A percentile compares a stretch with the other conserved stretches of the same genome.
These are phyloP conservation scores for Curvularia sp. DNA, from an alignment of 2,329 filamentous ascomycete genomes.

Conservation along the genomic window DNA sequence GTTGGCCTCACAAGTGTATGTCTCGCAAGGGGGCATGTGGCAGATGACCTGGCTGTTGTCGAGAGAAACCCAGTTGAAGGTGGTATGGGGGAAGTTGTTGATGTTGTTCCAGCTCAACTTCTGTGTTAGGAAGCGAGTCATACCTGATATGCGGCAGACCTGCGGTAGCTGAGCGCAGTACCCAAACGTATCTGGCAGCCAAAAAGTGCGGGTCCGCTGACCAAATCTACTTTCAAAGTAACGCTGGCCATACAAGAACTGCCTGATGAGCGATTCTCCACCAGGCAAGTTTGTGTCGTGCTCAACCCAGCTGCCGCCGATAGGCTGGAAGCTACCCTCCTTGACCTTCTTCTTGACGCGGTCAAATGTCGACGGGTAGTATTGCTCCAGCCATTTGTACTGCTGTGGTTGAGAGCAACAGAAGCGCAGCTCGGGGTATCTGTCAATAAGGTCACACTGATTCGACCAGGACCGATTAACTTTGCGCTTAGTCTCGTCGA, in stretches of 20 bases:
- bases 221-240: slow-evolving; percentile 96
- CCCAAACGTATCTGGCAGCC: slow-evolving; percentile 97
- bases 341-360: slow-evolving; percentile 91
- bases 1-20: slow-evolving; percentile 91
- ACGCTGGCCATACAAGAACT: slow-evolving; percentile 94
- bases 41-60: slow-evolving; percentile 97
- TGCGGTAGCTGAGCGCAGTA: slow-evolving; percentile 96
- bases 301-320: slow-evolving; percentile 98
- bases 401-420: slow-evolving; percentile 94
- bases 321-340: slow-evolving; percentile 88
- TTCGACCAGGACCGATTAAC: slow-evolving; percentile 95
- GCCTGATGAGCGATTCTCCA: slow-evolving; percentile 89
- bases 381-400: slow-evolving; percentile 93
- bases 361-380: slow-evolving; percentile 88
- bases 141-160: slow-evolving; percentile 89
- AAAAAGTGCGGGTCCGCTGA: slow-evolving; percentile 87
- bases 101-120: slow-evolving; percentile 99
- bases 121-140: slow-evolving; percentile 96
- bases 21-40: slow-evolving; percentile 96
- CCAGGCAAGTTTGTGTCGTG: slow-evolving; percentile 98
- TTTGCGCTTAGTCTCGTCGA: slow-evolving; percentile 96
- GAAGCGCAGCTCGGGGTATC: slow-evolving; percentile 93
- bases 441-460: slow-evolving; percentile 93
- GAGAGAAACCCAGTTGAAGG: slow-evolving; percentile 96
- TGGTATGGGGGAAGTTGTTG: slow-evolving; percentile 98